Base-by-base conservation (phyloP, 768 basidiomycete species). In the Sarcodon aspratus region DNA sequence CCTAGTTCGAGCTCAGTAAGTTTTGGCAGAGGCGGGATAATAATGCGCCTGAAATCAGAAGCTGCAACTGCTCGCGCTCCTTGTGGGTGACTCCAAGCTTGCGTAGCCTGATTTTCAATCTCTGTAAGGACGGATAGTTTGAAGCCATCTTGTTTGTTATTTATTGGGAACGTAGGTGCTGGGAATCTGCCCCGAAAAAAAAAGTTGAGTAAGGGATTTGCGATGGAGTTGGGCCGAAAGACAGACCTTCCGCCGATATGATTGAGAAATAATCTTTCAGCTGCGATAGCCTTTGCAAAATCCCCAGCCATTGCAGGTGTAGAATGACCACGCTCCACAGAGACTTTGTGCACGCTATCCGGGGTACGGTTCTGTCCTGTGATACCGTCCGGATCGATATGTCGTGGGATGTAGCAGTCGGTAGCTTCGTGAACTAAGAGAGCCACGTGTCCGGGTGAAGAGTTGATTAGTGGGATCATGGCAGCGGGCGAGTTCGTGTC, bases 381-480 rank as follows among this genome's bases (percentile, higher is more conserved):
- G 47, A 73, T 69, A 47, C 60, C 71, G 32, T 74, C 65, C 33
- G 68, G 64, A 59, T 81, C 80, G 48, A 84, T 71, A 44, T 68
- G 56, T 2, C 51, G 58, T 0, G 84, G 80, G 35, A 93, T 76
- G 54, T 72, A 74, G 0, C 82, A 79, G 57, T 92, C 88, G 2
- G 86, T 90, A 1, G 82, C 79, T 64, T 93, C 90, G 61, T 93
- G 91, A n/a, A 92, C 69, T 15, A 92, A 71, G n/a, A 92, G 69
- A 31, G 80, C 76, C 0, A 66, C 52, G 5, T 55, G 52, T 0
- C 45, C 50, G 6, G 48, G 54, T 10, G 9, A 48, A 31, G 54
- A 42, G 42, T 49, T 38, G 8, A 65, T 48, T 18, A 87, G 72
- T 9, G 78, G 77, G n/a, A 73, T 63, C 45, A 86, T 74, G 1